phyloP scores from a whole-genome alignment of 768 basidiomycete species.

The Boletus vermiculosoides region DNA sequence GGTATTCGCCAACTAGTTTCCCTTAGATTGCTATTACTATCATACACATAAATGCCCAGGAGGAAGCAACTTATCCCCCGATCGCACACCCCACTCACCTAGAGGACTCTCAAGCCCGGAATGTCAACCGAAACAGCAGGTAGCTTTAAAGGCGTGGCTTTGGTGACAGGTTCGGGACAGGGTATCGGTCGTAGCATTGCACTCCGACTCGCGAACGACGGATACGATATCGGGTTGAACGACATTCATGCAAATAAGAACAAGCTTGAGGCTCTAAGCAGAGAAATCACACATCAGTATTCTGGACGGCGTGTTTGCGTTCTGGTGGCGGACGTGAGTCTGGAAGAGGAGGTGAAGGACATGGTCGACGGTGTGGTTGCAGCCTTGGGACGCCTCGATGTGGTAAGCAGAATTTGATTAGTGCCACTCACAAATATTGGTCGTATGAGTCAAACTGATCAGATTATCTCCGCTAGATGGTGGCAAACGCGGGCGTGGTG shows the following conservation, averaged over 20 bases:
- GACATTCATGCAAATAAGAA: background rate
- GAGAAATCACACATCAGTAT: background rate
- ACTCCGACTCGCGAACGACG: background rate
- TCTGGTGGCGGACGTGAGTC: background rate
- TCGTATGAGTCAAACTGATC: background rate
- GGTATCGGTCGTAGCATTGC: background rate
- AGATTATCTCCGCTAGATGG: background rate
- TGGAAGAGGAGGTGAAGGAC: background rate
- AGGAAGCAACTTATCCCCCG: background rate
- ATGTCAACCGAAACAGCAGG: background rate
- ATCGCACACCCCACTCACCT: background rate
- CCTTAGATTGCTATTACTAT: background rate
- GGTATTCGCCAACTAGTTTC: background rate
- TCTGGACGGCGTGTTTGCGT: background rate
- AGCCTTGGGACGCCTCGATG: background rate
- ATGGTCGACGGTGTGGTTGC: background rate
- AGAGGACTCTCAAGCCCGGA: background rate
- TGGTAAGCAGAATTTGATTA: background rate
- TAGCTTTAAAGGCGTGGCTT: background rate
- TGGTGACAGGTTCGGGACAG: background rate
- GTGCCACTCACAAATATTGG: too few species aligned
- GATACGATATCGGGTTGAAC: background rate
- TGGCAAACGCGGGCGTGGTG: background rate
- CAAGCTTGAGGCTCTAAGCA: background rate
- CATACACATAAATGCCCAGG: background rate